Percentiles rank a stretch among this genome's conserved stretches.
phyloP scores from a whole-genome alignment of 2,329 filamentous ascomycete species.

The Nannizziopsis barbatae region DNA sequence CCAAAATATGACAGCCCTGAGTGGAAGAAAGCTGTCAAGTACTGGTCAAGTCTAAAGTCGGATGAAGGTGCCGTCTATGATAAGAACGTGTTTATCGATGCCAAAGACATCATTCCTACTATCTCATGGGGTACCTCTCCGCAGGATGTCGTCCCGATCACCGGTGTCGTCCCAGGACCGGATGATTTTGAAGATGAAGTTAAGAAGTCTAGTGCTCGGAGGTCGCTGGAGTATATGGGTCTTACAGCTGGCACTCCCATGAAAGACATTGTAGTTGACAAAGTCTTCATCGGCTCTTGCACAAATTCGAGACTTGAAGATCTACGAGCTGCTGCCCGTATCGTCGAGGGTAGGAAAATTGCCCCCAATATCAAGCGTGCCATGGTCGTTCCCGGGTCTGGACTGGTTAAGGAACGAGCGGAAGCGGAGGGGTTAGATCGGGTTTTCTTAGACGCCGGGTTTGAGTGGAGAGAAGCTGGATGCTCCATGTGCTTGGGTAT shows the following conservation, averaged over 20 bases:
- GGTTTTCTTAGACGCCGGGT: constrained; percentile 82
- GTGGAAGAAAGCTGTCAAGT: constrained; percentile 78
- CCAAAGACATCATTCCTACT: constrained; percentile 84
- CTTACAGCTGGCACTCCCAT: constrained; percentile 74
- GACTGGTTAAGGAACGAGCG: constrained; percentile 82
- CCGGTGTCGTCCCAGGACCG: constrained; percentile 76
- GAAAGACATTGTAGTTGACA: constrained; percentile 86
- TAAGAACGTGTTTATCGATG: constrained; percentile 76
- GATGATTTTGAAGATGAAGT: constrained; percentile 69
- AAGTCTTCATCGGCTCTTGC: constrained; percentile 96
- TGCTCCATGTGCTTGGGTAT: constrained; percentile 99
- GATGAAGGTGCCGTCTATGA: constrained; percentile 87
- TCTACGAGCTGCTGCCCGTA: constrained; percentile 70
- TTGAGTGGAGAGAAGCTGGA: constrained; percentile 95
- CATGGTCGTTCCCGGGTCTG: constrained; percentile 93
- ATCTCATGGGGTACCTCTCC: constrained; percentile 96
- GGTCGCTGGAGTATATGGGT: constrained; percentile 94
- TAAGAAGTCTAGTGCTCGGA: constrained; percentile 68
- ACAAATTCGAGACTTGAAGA: constrained; percentile 97
- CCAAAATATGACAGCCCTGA: constrained; percentile 72
- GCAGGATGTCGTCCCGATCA: constrained; percentile 92
- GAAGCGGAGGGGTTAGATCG: constrained; percentile 87
- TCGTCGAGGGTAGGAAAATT: constrained; percentile 79
- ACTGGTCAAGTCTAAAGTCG: constrained; percentile 78
- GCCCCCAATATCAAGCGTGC: constrained; percentile 83